Conservation (phyloP, 345 rosid genomes). For the Hypericum androsaemum region DNA sequence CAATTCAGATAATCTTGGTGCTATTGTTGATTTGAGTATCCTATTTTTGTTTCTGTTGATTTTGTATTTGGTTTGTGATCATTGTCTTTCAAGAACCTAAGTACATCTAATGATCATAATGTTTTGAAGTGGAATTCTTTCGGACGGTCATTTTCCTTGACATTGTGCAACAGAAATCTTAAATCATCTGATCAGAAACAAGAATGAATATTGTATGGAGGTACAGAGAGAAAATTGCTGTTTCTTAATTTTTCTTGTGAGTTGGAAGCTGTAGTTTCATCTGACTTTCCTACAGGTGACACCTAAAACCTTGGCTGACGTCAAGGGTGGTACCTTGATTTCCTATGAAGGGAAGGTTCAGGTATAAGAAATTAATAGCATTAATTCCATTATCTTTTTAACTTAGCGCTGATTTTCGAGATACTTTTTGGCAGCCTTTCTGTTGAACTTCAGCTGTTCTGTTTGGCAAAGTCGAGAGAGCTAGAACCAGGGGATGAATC, state of each 20-base stretch:
- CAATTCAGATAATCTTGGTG: conserved; percentile 94
- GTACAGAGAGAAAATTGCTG: conserved; percentile 23
- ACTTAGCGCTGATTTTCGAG: not conserved
- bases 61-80: conserved; percentile 9
- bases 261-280: conserved; percentile 3
- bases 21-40: conserved; percentile 91
- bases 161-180: conserved; percentile 56
- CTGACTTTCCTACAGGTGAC: conserved; percentile 54
- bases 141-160: conserved; percentile 28
- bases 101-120: conserved; percentile 3
- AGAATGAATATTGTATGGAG: conserved; percentile 93
- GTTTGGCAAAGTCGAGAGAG: too few relatives aligned
- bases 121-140: conserved; percentile 7
- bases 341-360: conserved; percentile 95
- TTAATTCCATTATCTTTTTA: not conserved
- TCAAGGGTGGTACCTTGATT: conserved; percentile 95
- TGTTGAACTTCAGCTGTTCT: too few relatives aligned
- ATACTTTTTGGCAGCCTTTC: too few relatives aligned
- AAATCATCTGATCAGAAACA: conserved; percentile 72
- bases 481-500: too few relatives aligned
- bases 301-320: conserved; percentile 96
- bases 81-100: not conserved
- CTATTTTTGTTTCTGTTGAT: conserved; percentile 24
- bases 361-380: conserved; percentile 30
- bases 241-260: conserved; percentile 1